Evolutionary conservation across 2,329 filamentous ascomycete genomes (phyloP), one percentile per base, ranked within the genome.

Genomic region (Sordariomycetes sp.): DNA sequence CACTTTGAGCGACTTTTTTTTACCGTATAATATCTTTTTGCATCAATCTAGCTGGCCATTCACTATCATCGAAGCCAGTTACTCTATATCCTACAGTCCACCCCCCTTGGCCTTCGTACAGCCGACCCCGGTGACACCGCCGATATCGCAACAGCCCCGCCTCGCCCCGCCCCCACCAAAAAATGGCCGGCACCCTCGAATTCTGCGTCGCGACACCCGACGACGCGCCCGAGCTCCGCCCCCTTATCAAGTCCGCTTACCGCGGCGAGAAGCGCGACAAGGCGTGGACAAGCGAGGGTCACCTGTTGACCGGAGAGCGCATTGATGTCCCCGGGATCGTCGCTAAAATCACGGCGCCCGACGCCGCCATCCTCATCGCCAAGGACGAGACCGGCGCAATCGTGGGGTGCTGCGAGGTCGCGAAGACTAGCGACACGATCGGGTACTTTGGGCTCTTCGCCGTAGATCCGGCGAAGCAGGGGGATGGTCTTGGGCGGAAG

Each of bases 381-480:
- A 63, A 66, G 28, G 67, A 71, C 55, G 32, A 61, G 7, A 55
- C 57, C 2, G 60, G 61, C n/a, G 45, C 55, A 0, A 65, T 74
- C 2, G 65, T 73, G 2, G 69, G 69, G n/a, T 77, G 75, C 67
- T 76, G 73, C 62, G 74, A 77, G 58, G 58, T 78, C 3, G 59
- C 67, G 28, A 64, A 63, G 35, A 65, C 63, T 20, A 59, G 60
- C 28, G 60, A 60, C 32, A 64, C 60, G 36, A 59, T 67, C 39
- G 70, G 68, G 20, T 74, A 76, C 64, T 76, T 78, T 55, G 74
- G 74, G 55, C 68, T 78, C 39, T 76, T 79, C 22, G 76, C 76
- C 48, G 75, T 79, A 0, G 69, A 74, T 42, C 72, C 73, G 2
- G 57, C 57, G 4, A 61, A 65, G 32, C 75, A 78, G 64, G 70